Base-by-base conservation (phyloP, 2,329 filamentous ascomycete genomes). In the Fusarium sp. region DNA sequence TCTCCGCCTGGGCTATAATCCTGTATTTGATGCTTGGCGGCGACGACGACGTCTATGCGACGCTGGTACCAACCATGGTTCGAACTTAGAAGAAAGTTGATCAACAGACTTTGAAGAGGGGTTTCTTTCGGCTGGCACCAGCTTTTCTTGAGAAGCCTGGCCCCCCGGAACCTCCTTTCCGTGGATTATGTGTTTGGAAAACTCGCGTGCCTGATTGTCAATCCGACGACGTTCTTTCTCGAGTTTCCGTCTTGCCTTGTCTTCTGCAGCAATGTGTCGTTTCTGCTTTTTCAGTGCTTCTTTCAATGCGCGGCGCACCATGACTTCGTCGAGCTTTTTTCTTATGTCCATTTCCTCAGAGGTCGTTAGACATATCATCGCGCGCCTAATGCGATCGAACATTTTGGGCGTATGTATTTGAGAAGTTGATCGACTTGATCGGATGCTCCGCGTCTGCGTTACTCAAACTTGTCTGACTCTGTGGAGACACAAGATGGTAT, bases 141-240 rank as follows among this genome's bases (percentile, higher is more conserved):
- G 14, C 6, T 15, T 30, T 12, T 15, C 10, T 17, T 48, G 45
- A n/a, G 26, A 11, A 3, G 26, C 26, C 12, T 30, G 26, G 26
- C 14, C 5, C 20, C 14, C 15, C 2, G 20, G 9, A 48, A 20
- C 9, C 26, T 36, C 35, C 5, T 9, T 36, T 9, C 15, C 35
- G 10, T 18, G 35, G 15, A 36, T 36, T 18, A 36, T 36, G 17
- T 36, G 15, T 36, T 12, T 30, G 6, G 22, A 26, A 22, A 12
- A 9, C 8, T 18, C 13, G 1, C 12, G 8, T 13, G 7, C 11
- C 3, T 8, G 15, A 0, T 32, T 18, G 9, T n/a, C 35, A 36
- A 36, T 36, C 15, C 28, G 28, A 13, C 11, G 3, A 13, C 15
- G 14, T 50, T 50, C 14, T 17, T n/a, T 9, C 15, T n/a, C 14